Base-by-base conservation (phyloP, 176 grass and related monocot species). In the Cocos nucifera region DNA sequence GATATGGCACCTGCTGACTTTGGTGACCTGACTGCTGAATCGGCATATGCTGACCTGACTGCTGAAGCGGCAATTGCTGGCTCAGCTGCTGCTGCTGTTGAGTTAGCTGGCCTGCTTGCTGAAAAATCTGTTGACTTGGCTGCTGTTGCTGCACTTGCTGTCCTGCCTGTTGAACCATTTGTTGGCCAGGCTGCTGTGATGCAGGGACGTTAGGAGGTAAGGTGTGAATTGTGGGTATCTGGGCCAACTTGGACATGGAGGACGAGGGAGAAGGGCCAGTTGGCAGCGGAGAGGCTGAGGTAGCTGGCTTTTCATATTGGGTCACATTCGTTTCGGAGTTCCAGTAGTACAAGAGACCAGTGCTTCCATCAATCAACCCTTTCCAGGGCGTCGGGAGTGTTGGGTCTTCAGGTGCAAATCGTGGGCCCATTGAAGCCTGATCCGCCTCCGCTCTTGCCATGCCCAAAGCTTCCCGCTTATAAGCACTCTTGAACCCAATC, bases 261-360 rank as follows among this genome's bases (percentile, higher is more conserved):
- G 48, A 64, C 4, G 77, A 0, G 29, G 80, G 63, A 4, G 77
- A 69, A 63, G 64, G 68, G 29, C 75, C 76, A 7, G 65, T 17
- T 0, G 84, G 84, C 62, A 88, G 19, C 0, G 72, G 82, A 16
- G 72, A 69, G 0, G 19, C 59, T 1, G 53, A 64, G 0, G 62
- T 55, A 6, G 25, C 61, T 0, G 93, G 93, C 52, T 66, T 88
- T 67, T 98, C 93, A 2, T 98, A 92, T 63, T 98, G 93, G 14
- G 93, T 98, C 4, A 88, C 58, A 57, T 98, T 98, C 5, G 84
- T 92, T 53, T 98, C 93, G 4, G 87, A 87, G 63, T 98, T 98
- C 93, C 93, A 98, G 62, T 98, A 98, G 73, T 98, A 98, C 27
- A 98, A 49, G 0, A 76, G 17, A 24, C 79, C 73, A 1, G 87